These are phyloP conservation scores for Kuraishia hungarica DNA, from an alignment of 805 yeast genomes.

Conservation along the genomic window DNA sequence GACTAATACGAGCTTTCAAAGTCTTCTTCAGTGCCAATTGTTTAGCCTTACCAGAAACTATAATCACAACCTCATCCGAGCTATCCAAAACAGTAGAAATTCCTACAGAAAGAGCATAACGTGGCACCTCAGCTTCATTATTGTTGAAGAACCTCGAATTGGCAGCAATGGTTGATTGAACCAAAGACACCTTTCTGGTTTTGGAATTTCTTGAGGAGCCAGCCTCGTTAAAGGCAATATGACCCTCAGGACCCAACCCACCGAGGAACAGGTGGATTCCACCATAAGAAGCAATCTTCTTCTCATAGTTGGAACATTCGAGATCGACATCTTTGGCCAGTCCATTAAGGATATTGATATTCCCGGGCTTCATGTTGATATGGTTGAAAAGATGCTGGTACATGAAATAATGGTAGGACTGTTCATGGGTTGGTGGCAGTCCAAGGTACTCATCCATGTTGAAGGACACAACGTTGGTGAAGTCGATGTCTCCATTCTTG, in stretches of 20 bases:
- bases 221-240: constrained; percentile 51
- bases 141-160: constrained; percentile 44
- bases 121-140: constrained; percentile 39
- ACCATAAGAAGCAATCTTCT: constrained; percentile 36
- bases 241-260: constrained; percentile 56
- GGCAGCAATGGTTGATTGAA: constrained; percentile 40
- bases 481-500: constrained; percentile 31
- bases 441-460: constrained; percentile 57
- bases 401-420: constrained; percentile 54
- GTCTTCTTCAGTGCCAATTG: constrained; percentile 38
- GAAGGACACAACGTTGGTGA: constrained; percentile 47
- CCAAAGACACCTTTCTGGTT: constrained; percentile 40
- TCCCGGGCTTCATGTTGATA: constrained; percentile 40
- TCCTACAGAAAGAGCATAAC: constrained; percentile 44
- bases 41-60: constrained; percentile 42
- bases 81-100: constrained; percentile 48
- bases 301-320: constrained; percentile 43
- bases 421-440: constrained; percentile 34
- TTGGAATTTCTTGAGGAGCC: constrained; percentile 37
- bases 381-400: constrained; percentile 45
- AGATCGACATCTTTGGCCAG: constrained; percentile 31
- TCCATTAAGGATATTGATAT: constrained; percentile 50
- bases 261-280: constrained; percentile 47
- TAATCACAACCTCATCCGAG: constrained; percentile 41
- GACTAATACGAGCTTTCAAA: constrained; percentile 28